Base-by-base conservation (phyloP, 805 yeast species). In the Monosporozyma siamensis region DNA sequence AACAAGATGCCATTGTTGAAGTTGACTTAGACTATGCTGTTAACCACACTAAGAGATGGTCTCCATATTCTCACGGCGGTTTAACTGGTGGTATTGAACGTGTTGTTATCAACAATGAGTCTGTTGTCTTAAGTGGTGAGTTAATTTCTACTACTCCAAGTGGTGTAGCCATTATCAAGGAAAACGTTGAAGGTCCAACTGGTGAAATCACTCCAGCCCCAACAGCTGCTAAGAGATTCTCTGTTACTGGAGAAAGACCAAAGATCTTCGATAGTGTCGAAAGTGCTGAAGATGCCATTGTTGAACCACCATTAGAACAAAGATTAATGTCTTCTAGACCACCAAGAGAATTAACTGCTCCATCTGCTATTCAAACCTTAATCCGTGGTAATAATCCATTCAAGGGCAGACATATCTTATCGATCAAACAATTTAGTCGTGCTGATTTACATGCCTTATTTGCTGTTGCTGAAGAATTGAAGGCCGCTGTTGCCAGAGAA, bases 381-480 rank as follows among this genome's bases (percentile, higher is more conserved):
- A 79, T 92, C 60, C 80, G 94, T 61, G 67, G 74, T 53, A 79
- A 84, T 69, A 90, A 90, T 66, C 88, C 95, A 51, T 92, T 90
- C 77, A 73, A 88, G 64, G 78, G 95, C 61, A 82, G 80, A 64
- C 83, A 89, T 42, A 80, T 92, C 44, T 70, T 87, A 55, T 86
- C 96, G 26, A 97, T 94, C 42, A 80, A 80, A 59, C 90, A 88
- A 60, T 79, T 90, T 62, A 72, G 76, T 50, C 82, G 97, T 67
- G 74, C 88, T 47, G 95, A 90, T 61, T 72, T 94, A 66, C 98
- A 90, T 64, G 77, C 88, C 23, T 72, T 92, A 62, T 92, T 92
- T 70, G 82, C 95, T 21, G 94, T 92, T 56, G 98, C 99, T 32
- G 96, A 90, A 71, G 97, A 94, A 68, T 81, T 92, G 88, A 78